Base-by-base conservation (phyloP, 176 grass and related monocot species). In the Carex scoparia region DNA sequence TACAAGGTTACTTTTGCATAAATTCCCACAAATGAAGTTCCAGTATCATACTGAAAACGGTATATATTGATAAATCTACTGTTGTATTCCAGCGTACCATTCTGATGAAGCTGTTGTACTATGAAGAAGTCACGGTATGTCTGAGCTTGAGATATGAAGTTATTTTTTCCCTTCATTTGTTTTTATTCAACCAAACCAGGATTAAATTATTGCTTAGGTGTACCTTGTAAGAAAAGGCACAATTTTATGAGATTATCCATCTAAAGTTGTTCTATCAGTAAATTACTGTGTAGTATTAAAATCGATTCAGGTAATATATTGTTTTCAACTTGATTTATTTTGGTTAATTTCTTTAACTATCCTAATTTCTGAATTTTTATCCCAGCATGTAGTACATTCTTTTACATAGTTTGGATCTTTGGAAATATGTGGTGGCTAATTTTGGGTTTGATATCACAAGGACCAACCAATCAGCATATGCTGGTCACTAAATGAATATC, bases 61-160 rank as follows among this genome's bases (percentile, higher is more conserved):
- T 27, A 78, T 78, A 79, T 78, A 79, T 35, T 86, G 61, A 81
- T 68, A 80, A 86, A 75, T 64, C 42, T 80, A 30, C 81, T 68
- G 49, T 59, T 89, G 1, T 91, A 64, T 90, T 87, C 60, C 91
- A 99, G 96, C 86, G 93, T 79, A 95, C 87, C 75, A 99, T 99
- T 92, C 59, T 99, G 70, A 99, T 99, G 96, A 99, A 95, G 88
- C 88, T 99, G 68, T 86, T 94, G 60, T 99, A 99, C 79, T 92
- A 99, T 69, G 96, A 99, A 86, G 91, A 91, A 84, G 70, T 87
- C 56, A 99, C 96, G 86, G 93, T 95, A 87, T 84, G 89, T 82
- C 68, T 16, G 65, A 32, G 12, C 11, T 86, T 89, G 10, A 61
- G 38, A 9, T 18, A 30, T 79, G 53, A 79, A 33, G 11, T 79